Evolutionary conservation across 352 stramenopile genomes (phyloP).

Genomic region (Pythium pectinolyticum): DNA sequence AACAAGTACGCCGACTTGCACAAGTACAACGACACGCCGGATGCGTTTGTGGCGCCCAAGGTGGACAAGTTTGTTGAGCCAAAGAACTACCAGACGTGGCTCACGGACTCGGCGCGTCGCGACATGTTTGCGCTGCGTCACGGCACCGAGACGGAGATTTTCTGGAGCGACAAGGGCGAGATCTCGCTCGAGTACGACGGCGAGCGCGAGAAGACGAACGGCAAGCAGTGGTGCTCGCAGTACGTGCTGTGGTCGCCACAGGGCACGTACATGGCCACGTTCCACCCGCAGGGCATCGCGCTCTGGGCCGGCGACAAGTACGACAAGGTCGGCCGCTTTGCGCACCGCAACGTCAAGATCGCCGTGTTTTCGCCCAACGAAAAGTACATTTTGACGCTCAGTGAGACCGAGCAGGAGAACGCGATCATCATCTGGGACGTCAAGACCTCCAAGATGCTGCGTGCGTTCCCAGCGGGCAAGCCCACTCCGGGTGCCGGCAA

Average conservation of each 20-base stretch:
- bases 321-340: constrained; percentile 97
- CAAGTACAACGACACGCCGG: constrained; percentile 68
- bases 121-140: constrained; percentile 96
- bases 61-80: constrained; percentile 87
- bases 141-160: constrained; percentile 95
- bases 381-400: constrained; percentile 97
- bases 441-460: constrained; percentile 85
- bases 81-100: constrained; percentile 93
- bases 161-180: constrained; percentile 93
- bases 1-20: constrained; percentile 90
- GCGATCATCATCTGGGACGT: constrained; percentile 98
- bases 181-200: constrained; percentile 94
- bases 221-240: constrained; percentile 97
- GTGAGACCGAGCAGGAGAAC: constrained; percentile 91
- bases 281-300: constrained; percentile 96
- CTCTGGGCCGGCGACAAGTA: constrained; percentile 97
- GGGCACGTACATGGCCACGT: constrained; percentile 97
- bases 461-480: constrained; percentile 81
- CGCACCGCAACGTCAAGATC: constrained; percentile 94
- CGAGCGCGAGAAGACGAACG: constrained; percentile 93
- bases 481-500: constrained; percentile 68
- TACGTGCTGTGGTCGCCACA: constrained; percentile 97
- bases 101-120: constrained; percentile 88
- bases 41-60: constrained; percentile 80
- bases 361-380: constrained; percentile 95